These are phyloP conservation scores for Pseudogymnoascus sp. DNA, from an alignment of 2,329 filamentous ascomycete genomes.

Conservation along the genomic window DNA sequence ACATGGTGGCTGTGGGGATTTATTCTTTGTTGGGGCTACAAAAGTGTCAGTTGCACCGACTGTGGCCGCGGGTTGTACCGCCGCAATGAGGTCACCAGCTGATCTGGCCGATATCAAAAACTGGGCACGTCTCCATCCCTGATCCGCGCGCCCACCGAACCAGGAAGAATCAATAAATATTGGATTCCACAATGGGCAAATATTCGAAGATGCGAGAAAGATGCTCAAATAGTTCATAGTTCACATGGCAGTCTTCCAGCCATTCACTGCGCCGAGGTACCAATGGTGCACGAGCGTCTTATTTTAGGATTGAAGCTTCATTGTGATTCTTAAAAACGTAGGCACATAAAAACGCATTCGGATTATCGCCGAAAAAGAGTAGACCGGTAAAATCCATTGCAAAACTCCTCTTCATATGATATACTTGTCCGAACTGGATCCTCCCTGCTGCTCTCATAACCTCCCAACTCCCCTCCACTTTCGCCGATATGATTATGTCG, in stretches of 20 bases:
- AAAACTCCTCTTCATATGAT: conserved; percentile 26
- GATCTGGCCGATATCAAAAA: background rate
- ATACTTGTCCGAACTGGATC: conserved; percentile 11
- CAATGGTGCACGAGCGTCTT: background rate
- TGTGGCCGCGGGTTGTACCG: background rate
- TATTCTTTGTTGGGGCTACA: conserved; percentile 3
- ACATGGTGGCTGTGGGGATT: background rate
- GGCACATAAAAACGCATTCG: conserved; percentile 6
- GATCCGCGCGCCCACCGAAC: background rate
- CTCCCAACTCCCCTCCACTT: conserved; percentile 6
- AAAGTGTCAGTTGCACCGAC: background rate
- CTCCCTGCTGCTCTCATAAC: conserved; percentile 8
- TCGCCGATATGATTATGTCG: conserved; percentile 2
- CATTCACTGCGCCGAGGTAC: background rate
- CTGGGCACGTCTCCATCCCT: background rate
- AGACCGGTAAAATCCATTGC: conserved; percentile 21
- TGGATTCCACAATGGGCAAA: background rate
- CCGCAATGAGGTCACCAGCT: conserved; percentile 1
- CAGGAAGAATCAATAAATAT: background rate
- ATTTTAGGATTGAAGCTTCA: conserved; percentile 1
- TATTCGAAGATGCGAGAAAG: background rate
- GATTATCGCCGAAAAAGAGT: conserved; percentile 6
- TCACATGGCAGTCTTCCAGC: background rate
- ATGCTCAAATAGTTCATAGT: background rate
- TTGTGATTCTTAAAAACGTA: conserved; percentile 9